These are phyloP conservation scores for Sporodiniella umbellata DNA, from an alignment of 371 early-diverging fungal genomes.

Conservation along the genomic window DNA sequence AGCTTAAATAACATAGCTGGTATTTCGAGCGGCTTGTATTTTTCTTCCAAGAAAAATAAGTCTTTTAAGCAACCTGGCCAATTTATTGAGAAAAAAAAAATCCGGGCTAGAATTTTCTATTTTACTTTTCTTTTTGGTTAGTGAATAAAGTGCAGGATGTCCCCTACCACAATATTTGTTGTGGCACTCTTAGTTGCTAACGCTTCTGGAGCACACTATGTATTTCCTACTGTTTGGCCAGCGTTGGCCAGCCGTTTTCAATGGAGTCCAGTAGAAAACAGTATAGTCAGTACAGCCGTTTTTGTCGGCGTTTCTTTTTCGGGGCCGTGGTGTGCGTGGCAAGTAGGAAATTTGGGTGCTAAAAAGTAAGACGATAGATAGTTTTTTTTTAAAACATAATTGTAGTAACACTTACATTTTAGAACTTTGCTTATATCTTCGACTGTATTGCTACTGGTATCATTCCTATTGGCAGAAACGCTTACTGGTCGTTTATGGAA, in stretches of 20 bases:
- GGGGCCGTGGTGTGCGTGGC: slow-evolving; percentile 42
- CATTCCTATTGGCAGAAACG: slow-evolving; percentile 40
- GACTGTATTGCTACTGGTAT: slow-evolving; percentile 14
- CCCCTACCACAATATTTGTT: slow-evolving; percentile 20
- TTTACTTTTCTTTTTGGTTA: neutral
- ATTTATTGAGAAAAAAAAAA: no score
- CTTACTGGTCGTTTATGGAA: slow-evolving; percentile 32
- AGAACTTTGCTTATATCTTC: slow-evolving; percentile 16
- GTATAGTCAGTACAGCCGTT: slow-evolving; percentile 45
- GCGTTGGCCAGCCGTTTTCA: slow-evolving; percentile 33
- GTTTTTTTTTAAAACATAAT: no score
- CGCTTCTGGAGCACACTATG: slow-evolving; percentile 46
- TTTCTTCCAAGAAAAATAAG: no score
- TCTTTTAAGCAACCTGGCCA: no score
- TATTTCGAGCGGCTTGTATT: no score
- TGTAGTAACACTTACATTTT: neutral
- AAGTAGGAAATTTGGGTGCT: slow-evolving; percentile 29
- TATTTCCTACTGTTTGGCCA: slow-evolving; percentile 43
- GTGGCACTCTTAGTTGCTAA: slow-evolving; percentile 39
- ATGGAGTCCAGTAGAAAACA: slow-evolving; percentile 44
- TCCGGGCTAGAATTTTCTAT: no score
- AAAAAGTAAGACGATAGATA: slow-evolving; percentile 16
- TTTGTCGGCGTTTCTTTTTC: slow-evolving; percentile 48
- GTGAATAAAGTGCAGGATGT: neutral
- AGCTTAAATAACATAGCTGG: no score